Percentiles rank a stretch among this genome's conserved stretches.
Evolutionary conservation across 352 stramenopile species (phyloP).

Genomic region (Globisporangium apiculatum): DNA sequence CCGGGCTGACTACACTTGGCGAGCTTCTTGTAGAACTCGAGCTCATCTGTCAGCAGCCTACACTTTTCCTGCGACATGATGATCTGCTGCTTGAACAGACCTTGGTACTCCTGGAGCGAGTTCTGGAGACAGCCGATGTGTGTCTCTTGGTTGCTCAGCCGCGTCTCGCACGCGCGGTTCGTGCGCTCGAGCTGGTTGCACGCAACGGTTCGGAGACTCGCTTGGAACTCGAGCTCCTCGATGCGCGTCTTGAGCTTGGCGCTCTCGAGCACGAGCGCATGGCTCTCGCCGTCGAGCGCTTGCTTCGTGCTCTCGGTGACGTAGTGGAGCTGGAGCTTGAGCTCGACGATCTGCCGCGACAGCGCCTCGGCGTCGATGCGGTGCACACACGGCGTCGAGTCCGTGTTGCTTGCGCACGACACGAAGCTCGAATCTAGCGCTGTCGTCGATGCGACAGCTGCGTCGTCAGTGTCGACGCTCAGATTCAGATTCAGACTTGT

Average conservation of each 20-base stretch:
- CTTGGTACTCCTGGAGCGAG: slow-evolving; percentile 73
- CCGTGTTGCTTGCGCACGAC: slow-evolving; percentile 8
- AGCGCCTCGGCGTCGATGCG: slow-evolving; percentile 49
- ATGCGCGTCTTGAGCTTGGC: slow-evolving; percentile 61
- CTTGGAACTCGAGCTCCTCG: slow-evolving; percentile 66
- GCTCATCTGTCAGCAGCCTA: slow-evolving; percentile 62
- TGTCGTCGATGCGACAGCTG: neutral
- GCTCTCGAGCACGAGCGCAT: slow-evolving; percentile 59
- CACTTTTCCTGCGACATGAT: slow-evolving; percentile 79
- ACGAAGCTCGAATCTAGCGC: neutral
- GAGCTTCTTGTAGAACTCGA: slow-evolving; percentile 82
- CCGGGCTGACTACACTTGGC: slow-evolving; percentile 38
- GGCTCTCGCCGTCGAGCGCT: slow-evolving; percentile 51
- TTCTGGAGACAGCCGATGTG: slow-evolving; percentile 70
- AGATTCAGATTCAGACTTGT: no score
- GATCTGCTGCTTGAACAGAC: slow-evolving; percentile 77
- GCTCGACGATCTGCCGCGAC: slow-evolving; percentile 63
- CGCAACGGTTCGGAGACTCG: slow-evolving; percentile 46
- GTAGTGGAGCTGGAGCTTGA: slow-evolving; percentile 74
- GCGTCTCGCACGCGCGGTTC: slow-evolving; percentile 56
- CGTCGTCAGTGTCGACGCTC: neutral
- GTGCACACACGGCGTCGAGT: slow-evolving; percentile 33
- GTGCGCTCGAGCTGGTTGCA: slow-evolving; percentile 68
- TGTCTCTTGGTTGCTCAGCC: slow-evolving; percentile 64
- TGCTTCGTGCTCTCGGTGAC: slow-evolving; percentile 54